These are phyloP conservation scores for Ustilago tritici DNA, from an alignment of 1,284 basidiomycete genomes.

Conservation along the genomic window DNA sequence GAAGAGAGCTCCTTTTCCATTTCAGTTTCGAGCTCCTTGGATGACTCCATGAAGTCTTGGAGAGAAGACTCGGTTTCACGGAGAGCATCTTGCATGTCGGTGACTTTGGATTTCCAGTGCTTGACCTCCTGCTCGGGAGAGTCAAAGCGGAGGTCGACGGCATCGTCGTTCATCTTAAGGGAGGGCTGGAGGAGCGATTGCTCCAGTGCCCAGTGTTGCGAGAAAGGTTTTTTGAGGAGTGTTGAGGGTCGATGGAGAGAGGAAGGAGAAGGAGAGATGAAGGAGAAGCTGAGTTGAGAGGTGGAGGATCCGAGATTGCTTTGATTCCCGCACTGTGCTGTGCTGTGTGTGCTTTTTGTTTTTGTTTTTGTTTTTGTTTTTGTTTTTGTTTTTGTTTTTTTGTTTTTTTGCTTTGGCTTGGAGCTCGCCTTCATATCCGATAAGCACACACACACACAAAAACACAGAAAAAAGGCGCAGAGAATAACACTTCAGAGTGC, in stretches of 20 bases:
- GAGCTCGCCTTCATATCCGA: conserved; percentile 1
- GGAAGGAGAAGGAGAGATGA: not conserved
- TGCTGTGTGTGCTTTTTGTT: conserved; percentile 2
- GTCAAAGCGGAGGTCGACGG: conserved; percentile 50
- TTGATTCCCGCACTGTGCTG: conserved; percentile 1
- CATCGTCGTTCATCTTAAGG: conserved; percentile 45
- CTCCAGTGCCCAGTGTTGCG: conserved; percentile 18
- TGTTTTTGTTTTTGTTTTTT: no score
- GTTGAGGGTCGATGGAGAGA: not conserved
- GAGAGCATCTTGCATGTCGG: conserved; percentile 61
- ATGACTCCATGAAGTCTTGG: conserved; percentile 64
- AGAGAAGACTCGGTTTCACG: conserved; percentile 60
- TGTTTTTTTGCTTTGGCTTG: not conserved
- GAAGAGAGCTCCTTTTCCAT: conserved; percentile 64
- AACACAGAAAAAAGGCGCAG: not conserved
- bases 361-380: no score
- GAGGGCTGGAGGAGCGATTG: conserved; percentile 19
- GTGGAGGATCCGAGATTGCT: conserved; percentile 2
- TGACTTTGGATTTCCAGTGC: conserved; percentile 62
- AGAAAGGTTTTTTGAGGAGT: conserved; percentile 4
- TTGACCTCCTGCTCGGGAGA: conserved; percentile 59
- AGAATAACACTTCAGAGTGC: not conserved
- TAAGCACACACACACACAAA: not conserved
- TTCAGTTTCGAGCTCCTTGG: conserved; percentile 67
- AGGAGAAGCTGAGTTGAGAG: not conserved